Conservation (phyloP, 78 protist species). For the Planoprotostelium fungivorum region DNA sequence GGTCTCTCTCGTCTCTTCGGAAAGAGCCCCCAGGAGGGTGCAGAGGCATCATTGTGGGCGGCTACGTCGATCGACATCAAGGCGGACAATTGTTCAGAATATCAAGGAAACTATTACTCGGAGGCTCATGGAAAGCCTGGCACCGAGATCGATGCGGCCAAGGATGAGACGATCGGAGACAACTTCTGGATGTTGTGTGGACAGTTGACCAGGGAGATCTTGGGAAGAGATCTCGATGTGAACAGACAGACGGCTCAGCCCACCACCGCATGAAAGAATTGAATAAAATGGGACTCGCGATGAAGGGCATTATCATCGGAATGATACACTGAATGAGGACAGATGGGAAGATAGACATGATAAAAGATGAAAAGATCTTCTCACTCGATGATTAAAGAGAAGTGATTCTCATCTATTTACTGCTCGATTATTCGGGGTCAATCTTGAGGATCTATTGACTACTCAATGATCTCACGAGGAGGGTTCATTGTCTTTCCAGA, state of each 20-base stretch:
- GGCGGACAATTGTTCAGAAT: background rate
- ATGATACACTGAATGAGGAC: too few species aligned
- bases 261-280: too few species aligned
- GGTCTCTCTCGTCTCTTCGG: background rate
- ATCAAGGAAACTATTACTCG: background rate
- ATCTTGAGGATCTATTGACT: too few species aligned
- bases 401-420: too few species aligned
- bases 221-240: background rate
- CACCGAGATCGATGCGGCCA: background rate
- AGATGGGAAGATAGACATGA: too few species aligned
- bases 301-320: too few species aligned
- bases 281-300: too few species aligned
- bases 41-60: background rate
- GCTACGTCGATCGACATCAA: background rate
- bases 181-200: background rate
- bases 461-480: background rate
- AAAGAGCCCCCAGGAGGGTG: background rate
- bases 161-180: background rate
- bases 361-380: too few species aligned
- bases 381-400: too few species aligned
- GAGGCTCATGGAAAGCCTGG: background rate
- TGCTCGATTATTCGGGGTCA: too few species aligned
- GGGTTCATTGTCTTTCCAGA: background rate
- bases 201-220: background rate
- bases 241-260: background rate